Percentiles rank a stretch among this genome's conserved stretches.
phyloP scores from a whole-genome alignment of 805 yeast species.

The Grigorovia humatica region DNA sequence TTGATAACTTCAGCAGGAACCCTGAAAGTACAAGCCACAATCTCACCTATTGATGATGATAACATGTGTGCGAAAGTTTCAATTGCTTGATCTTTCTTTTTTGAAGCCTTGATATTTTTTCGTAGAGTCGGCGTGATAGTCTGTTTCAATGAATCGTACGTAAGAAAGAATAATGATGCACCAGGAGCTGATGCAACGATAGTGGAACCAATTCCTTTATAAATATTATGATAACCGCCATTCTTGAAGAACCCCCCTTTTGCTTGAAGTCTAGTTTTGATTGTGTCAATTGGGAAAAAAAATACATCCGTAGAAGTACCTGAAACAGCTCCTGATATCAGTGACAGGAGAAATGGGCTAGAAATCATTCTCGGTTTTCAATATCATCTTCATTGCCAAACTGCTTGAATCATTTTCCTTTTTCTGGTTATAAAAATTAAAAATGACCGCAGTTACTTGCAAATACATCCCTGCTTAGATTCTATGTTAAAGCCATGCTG shows the following conservation, averaged over 20 bases:
- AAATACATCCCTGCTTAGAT: too few relatives aligned
- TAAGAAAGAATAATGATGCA: slow-evolving; percentile 66
- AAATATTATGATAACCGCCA: slow-evolving; percentile 90
- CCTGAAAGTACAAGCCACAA: slow-evolving; percentile 85
- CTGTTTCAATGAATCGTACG: slow-evolving; percentile 69
- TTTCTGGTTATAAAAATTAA: too few relatives aligned
- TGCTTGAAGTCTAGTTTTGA: slow-evolving; percentile 91
- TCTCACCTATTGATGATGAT: slow-evolving; percentile 82
- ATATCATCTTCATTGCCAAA: neutral
- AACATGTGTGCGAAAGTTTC: slow-evolving; percentile 63
- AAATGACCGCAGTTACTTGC: too few relatives aligned
- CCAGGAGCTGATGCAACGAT: slow-evolving; percentile 92
- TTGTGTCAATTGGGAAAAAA: slow-evolving; percentile 92
- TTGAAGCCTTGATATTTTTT: slow-evolving; percentile 4
- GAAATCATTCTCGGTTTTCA: neutral
- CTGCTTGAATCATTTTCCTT: neutral
- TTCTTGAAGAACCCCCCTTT: slow-evolving; percentile 85
- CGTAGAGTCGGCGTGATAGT: slow-evolving; percentile 29
- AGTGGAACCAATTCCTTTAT: slow-evolving; percentile 86
- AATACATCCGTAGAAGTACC: slow-evolving; percentile 93
- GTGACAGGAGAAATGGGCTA: slow-evolving; percentile 20
- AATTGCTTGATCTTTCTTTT: slow-evolving; percentile 20
- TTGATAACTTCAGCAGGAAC: slow-evolving; percentile 97
- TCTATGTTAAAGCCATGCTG: too few relatives aligned
- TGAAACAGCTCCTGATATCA: slow-evolving; percentile 80